These are phyloP conservation scores for Macrolepiota albuminosa DNA, from an alignment of 768 basidiomycete species.

Conservation along the genomic window DNA sequence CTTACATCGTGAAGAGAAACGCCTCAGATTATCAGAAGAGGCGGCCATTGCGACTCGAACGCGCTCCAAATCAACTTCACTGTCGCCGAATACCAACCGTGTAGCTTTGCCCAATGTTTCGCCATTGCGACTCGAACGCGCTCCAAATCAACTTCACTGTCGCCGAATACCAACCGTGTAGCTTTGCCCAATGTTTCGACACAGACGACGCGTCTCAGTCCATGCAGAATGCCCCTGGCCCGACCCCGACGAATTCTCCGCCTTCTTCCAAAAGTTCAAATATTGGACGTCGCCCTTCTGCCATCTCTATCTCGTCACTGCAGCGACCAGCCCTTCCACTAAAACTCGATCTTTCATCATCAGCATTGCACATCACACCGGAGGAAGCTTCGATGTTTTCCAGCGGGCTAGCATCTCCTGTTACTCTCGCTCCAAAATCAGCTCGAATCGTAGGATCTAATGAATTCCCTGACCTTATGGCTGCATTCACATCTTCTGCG, in stretches of 20 bases:
- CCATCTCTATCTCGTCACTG: conserved; percentile 77
- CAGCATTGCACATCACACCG: conserved; percentile 58
- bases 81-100: conserved; percentile 20
- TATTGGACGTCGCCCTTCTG: conserved; percentile 59
- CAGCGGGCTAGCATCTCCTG: conserved; percentile 68
- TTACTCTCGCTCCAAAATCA: conserved; percentile 78
- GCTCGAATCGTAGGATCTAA: conserved; percentile 50
- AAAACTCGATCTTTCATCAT: conserved; percentile 78
- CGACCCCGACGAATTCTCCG: conserved; percentile 30
- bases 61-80: conserved; percentile 19
- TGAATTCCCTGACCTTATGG: conserved; percentile 64
- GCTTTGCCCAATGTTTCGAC: conserved; percentile 7
- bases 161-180: conserved; percentile 19
- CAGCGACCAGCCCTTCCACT: conserved; percentile 66
- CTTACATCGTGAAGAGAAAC: conserved; percentile 54
- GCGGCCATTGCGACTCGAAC: conserved; percentile 25
- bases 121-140: conserved; percentile 24
- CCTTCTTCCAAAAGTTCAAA: conserved; percentile 22
- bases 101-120: conserved; percentile 11
- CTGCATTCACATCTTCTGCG: conserved; percentile 44
- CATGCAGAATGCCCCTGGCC: conserved; percentile 11
- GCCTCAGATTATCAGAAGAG: conserved; percentile 36
- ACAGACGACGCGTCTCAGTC: conserved; percentile 7
- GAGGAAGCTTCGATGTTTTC: conserved; percentile 57
- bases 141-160: conserved; percentile 20